Evolutionary conservation across 192 early-diverging fungal genomes (phyloP).

Genomic region (Endogone sp.): DNA sequence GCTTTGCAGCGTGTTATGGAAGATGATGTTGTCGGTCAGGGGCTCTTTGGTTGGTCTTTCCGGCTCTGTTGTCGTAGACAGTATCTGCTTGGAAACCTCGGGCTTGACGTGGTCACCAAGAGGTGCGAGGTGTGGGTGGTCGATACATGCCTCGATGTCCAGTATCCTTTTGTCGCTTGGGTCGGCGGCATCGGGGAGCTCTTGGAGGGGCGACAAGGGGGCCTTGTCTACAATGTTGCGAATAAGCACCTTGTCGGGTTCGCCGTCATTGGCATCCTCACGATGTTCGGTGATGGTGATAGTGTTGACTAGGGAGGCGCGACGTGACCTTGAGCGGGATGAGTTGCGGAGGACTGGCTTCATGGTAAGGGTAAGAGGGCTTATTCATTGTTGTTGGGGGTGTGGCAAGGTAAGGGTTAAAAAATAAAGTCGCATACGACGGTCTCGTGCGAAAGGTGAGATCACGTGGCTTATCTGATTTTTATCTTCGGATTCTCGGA

Average conservation of each 20-base stretch:
- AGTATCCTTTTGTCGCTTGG: slow-evolving; percentile 11
- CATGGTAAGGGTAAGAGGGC: background rate
- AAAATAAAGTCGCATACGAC: too few species aligned
- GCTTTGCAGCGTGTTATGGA: background rate
- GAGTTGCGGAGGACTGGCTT: background rate
- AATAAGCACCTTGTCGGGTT: background rate
- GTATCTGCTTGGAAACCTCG: slow-evolving; percentile 2
- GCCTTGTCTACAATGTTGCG: background rate
- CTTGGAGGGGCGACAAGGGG: background rate
- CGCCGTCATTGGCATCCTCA: background rate
- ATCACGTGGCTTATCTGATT: too few species aligned
- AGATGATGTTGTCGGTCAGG: background rate
- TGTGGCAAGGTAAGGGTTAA: too few species aligned
- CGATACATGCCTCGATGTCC: slow-evolving; percentile 56
- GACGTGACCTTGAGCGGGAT: background rate
- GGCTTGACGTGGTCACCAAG: slow-evolving; percentile 40
- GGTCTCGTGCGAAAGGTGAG: too few species aligned
- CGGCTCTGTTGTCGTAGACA: too few species aligned
- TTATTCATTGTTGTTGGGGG: too few species aligned
- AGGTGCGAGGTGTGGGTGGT: slow-evolving; percentile 48
- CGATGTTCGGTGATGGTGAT: too few species aligned
- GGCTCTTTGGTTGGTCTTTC: slow-evolving; percentile 17
- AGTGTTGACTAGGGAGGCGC: too few species aligned
- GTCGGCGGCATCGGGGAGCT: background rate
- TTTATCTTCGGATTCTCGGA: too few species aligned